Percentiles rank a stretch among this genome's conserved stretches.
These are phyloP conservation scores for Arctostaphylos glauca DNA, from an alignment of 148 eudicot genomes.

Conservation along the genomic window DNA sequence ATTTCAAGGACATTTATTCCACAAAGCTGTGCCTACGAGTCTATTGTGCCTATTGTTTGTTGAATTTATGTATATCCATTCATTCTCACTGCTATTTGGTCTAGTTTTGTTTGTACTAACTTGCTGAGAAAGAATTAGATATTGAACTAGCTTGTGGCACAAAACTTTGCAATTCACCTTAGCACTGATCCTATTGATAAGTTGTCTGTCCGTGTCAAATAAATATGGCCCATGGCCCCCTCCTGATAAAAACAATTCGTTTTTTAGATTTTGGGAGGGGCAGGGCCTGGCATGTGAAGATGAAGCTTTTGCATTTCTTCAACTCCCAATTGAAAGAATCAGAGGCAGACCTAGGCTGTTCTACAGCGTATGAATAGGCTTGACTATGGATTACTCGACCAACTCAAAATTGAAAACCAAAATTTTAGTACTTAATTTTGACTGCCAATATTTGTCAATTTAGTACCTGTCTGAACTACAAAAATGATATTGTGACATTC, in stretches of 20 bases:
- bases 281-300: neutral
- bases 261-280: neutral
- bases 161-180: slow-evolving; percentile 2
- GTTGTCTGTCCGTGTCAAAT: neutral
- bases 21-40: neutral
- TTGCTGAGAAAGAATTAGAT: neutral
- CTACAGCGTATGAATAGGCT: neutral
- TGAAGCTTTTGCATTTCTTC: neutral
- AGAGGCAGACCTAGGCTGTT: neutral
- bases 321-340: neutral
- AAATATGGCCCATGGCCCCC: neutral
- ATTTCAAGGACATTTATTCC: slow-evolving; percentile 1
- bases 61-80: neutral
- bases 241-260: neutral
- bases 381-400: neutral
- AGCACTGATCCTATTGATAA: neutral
- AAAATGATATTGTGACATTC: neutral
- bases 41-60: neutral
- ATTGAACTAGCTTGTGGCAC: slow-evolving; percentile 4
- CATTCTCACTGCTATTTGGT: neutral
- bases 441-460: neutral
- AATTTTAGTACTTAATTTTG: neutral
- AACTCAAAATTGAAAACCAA: neutral
- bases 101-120: neutral
- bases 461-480: neutral